These are phyloP conservation scores for Vitis riparia DNA, from an alignment of 164 flowering plant genomes.

Conservation along the genomic window DNA sequence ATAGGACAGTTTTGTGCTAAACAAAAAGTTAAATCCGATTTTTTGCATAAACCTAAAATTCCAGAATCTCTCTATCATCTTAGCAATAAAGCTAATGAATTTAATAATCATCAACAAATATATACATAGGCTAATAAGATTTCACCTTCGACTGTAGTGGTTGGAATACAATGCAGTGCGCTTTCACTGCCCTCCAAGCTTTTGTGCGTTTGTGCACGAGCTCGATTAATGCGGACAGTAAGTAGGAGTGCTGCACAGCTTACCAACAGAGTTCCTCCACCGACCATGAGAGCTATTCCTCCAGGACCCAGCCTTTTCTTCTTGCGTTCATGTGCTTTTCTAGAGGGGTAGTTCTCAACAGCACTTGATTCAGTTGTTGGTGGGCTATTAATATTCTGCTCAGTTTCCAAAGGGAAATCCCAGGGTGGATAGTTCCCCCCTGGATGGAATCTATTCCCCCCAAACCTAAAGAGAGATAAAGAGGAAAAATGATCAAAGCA, in stretches of 20 bases:
- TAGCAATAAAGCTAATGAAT: not conserved
- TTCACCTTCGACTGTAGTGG: constrained; percentile 46
- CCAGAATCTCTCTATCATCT: no score
- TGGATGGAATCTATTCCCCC: constrained; percentile 55
- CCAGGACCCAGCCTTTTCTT: constrained; percentile 44
- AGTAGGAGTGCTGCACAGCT: constrained; percentile 43
- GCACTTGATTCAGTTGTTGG: constrained; percentile 67
- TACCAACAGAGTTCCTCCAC: constrained; percentile 46
- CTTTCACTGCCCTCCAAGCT: constrained; percentile 22
- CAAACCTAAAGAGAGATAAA: constrained; percentile 46
- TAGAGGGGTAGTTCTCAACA: constrained; percentile 45
- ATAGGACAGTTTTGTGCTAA: no score
- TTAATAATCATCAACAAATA: not conserved
- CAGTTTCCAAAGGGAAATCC: constrained; percentile 49
- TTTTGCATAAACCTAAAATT: no score
- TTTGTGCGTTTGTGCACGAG: constrained; percentile 17
- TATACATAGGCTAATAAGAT: not conserved
- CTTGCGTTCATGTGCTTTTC: constrained; percentile 16
- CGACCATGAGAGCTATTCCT: constrained; percentile 45
- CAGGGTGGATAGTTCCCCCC: constrained; percentile 56
- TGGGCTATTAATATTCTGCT: constrained; percentile 39
- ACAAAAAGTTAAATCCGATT: no score
- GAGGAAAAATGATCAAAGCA: not conserved
- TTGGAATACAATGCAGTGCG: constrained; percentile 37
- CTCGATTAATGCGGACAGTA: constrained; percentile 31